Percentiles rank a stretch among this genome's conserved stretches.
phyloP scores from a whole-genome alignment of 192 early-diverging fungal species.

The Thamnidium elegans region DNA sequence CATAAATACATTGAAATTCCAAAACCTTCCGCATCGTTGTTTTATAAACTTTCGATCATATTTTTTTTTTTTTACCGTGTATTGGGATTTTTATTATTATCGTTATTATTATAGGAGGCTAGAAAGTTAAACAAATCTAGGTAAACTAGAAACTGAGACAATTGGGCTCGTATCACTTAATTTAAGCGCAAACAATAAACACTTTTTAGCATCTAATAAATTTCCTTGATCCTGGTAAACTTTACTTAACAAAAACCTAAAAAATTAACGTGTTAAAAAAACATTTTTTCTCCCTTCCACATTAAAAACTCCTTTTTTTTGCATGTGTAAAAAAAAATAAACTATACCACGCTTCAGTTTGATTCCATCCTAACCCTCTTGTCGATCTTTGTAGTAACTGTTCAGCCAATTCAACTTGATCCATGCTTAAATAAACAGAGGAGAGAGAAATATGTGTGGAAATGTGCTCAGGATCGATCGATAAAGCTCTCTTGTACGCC shows the following conservation, averaged over 20 bases:
- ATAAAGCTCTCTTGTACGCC: constrained; percentile 14
- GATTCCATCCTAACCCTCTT: constrained; percentile 8
- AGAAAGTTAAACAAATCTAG: constrained; percentile 33
- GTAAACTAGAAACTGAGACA: constrained; percentile 37
- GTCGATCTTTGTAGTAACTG: constrained; percentile 4
- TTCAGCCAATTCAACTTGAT: constrained; percentile 10
- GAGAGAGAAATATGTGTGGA: background rate
- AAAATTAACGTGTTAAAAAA: background rate
- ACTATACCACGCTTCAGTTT: constrained; percentile 33
- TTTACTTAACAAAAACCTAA: constrained; percentile 45
- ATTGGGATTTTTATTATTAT: background rate
- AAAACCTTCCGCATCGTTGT: background rate
- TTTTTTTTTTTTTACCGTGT: background rate
- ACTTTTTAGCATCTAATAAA: constrained; percentile 48
- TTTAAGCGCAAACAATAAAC: constrained; percentile 54
- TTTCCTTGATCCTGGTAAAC: constrained; percentile 42
- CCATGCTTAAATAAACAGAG: background rate
- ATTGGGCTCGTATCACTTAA: constrained; percentile 47
- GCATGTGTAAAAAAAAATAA: background rate
- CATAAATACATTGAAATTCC: background rate
- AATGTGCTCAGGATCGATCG: constrained; percentile 6
- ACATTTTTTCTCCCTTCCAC: no score
- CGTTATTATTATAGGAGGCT: background rate
- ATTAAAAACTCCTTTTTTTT: background rate
- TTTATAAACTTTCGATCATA: no score